Conservation (phyloP, 1,284 basidiomycete species). For the Ganoderma multipileum region DNA sequence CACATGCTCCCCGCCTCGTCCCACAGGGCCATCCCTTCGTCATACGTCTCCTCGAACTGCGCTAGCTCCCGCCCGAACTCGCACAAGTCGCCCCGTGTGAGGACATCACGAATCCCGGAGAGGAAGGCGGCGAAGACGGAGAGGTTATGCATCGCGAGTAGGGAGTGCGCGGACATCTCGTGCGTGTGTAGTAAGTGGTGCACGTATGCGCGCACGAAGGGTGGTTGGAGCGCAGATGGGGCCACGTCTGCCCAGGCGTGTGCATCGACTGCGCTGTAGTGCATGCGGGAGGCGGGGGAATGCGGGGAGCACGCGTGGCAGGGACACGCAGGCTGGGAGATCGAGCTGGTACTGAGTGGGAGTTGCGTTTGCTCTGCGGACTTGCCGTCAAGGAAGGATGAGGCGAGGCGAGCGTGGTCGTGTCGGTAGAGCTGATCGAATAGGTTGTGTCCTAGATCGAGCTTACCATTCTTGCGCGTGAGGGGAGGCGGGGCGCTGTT, state of each 20-base stretch:
- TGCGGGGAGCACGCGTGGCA: constrained; percentile 72
- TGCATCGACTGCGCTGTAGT: constrained; percentile 58
- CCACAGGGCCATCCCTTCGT: constrained; percentile 53
- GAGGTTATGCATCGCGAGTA: constrained; percentile 79
- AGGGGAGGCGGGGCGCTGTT: constrained; percentile 16
- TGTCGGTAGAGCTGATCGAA: constrained; percentile 62
- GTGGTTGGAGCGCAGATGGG: constrained; percentile 36
- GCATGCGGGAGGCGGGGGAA: constrained; percentile 45
- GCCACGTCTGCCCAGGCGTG: constrained; percentile 20
- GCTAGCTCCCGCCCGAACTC: constrained; percentile 56
- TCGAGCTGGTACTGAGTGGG: neutral
- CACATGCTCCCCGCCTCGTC: constrained; percentile 61
- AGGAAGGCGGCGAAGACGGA: constrained; percentile 71
- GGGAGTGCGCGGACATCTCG: constrained; percentile 82
- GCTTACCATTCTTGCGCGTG: constrained; percentile 37
- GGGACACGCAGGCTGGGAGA: constrained; percentile 46
- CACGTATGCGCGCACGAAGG: constrained; percentile 74
- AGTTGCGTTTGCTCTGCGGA: constrained; percentile 8
- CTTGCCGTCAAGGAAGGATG: constrained; percentile 43
- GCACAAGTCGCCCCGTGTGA: constrained; percentile 36
- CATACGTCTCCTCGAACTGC: constrained; percentile 59
- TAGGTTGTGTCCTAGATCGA: constrained; percentile 72
- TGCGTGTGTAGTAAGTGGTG: constrained; percentile 87
- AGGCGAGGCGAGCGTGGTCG: constrained; percentile 65
- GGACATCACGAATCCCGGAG: constrained; percentile 54